Percentiles rank a stretch among this genome's conserved stretches.
phyloP scores from a whole-genome alignment of 2,329 filamentous ascomycete genomes.

The Hypomyces perniciosus region DNA sequence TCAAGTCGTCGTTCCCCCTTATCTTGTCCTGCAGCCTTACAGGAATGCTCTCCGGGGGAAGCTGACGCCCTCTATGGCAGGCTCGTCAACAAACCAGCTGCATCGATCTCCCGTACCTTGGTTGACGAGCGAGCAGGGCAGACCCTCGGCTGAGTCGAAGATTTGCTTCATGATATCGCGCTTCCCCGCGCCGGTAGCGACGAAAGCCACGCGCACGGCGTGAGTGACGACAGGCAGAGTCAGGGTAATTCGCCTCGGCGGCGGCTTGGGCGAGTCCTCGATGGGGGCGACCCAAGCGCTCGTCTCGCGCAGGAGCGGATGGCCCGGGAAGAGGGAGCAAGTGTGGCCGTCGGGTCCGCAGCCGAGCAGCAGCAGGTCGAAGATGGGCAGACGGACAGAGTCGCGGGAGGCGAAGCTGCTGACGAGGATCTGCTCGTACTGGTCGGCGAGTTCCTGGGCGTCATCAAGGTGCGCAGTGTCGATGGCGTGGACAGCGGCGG shows the following conservation, averaged over 20 bases:
- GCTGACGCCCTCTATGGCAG: constrained; percentile 77
- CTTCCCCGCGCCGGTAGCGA: constrained; percentile 85
- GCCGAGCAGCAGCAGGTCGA: constrained; percentile 88
- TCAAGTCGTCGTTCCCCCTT: neutral
- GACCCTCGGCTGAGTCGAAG: constrained; percentile 69
- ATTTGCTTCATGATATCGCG: constrained; percentile 89
- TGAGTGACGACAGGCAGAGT: constrained; percentile 87
- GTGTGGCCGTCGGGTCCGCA: constrained; percentile 96
- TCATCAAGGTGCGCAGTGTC: constrained; percentile 61
- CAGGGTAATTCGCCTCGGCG: constrained; percentile 82
- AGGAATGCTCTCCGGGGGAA: constrained; percentile 70
- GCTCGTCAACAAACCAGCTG: constrained; percentile 89
- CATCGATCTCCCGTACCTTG: constrained; percentile 75
- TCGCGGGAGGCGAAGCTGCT: constrained; percentile 83
- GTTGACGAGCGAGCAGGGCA: constrained; percentile 88
- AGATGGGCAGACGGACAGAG: constrained; percentile 89
- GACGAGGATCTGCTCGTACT: constrained; percentile 87
- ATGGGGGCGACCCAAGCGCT: constrained; percentile 91
- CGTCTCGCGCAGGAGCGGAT: constrained; percentile 77
- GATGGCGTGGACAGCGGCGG: constrained; percentile 71
- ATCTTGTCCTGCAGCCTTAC: constrained; percentile 21
- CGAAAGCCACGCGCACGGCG: constrained; percentile 79
- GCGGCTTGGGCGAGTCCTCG: constrained; percentile 91
- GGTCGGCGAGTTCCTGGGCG: constrained; percentile 84
- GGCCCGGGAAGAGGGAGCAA: constrained; percentile 90